Evolutionary conservation across 2,329 filamentous ascomycete species (phyloP), one percentile per base, ranked within the genome.

Genomic region (Tolypocladium album): DNA sequence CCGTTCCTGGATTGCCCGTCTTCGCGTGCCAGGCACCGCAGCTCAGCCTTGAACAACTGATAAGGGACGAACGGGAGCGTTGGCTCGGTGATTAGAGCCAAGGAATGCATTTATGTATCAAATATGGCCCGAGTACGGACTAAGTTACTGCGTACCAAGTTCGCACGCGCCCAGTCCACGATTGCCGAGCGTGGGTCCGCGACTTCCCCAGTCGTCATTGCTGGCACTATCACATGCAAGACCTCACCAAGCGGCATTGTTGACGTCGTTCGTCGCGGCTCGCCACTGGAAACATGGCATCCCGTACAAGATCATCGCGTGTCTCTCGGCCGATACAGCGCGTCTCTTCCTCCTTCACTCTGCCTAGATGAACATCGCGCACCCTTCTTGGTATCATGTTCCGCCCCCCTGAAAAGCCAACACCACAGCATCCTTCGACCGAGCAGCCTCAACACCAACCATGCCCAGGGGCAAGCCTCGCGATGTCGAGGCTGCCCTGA

Each of bases 401-500:
- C 22, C 50, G 31, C 4, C 27, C 50, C 20, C 31, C 50, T 15
- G 50, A 55, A 8, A 15, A 17, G 9, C 50, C 47, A 52, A 17
- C 47, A 36, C 50, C 31, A 5, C 34, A n/a, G 5, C 50, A 12
- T 11, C 8, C 27, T 43, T 15, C 27, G 11, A 20, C 47, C 50
- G n/a, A 20, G 20, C 50, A 13, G 31, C 50, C 50, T 1, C 20
- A n/a, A 34, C 27, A 7, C 20, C 39, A 27, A 15, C 27, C 22
- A 60, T 60, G 58, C 31, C 43, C 43, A 7, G 12, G 9, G 42
- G 27, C 53, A 34, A 55, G 20, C 12, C 38, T 42, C 20, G 11
- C 13, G 40, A 60, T 45, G 50, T 61, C 57, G 62, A 63, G 43
- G 59, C 61, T 53, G 63, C 66, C 52, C 62, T 62, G 27, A 60